Evolutionary conservation across 805 yeast genomes (phyloP), one percentile per base, ranked within the genome.

Genomic region (Kazachstania martiniae): DNA sequence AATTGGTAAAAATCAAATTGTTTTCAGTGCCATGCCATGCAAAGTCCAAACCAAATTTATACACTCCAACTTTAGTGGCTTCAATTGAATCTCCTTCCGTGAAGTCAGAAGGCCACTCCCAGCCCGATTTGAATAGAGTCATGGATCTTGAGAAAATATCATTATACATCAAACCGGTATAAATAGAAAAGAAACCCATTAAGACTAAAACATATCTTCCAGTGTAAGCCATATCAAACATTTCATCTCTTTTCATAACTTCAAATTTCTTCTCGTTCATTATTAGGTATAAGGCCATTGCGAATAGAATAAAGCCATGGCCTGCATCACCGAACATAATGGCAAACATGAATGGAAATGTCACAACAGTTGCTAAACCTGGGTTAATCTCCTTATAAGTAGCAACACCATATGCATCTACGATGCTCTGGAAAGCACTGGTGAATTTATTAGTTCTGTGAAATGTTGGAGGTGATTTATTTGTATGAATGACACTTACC

Each of bases 271-370:
- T 69, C 58, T 91, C 98, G 53, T 80, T 77, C 31, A 75, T 42
- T 8, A 91, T 86, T 41, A 91, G 63, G 19, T 62, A 58, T 32
- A 74, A 59, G 1, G 93, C 94, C 12, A 85, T 83, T 35, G 80
- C 57, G 34, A 79, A 70, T 57, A 91, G 64, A 29, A 91, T 72
- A 38, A 86, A 70, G 5, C 98, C 98, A 63, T 91, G 98, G 12
- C 98, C 98, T 37, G 87, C 56, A 64, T 91, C 98, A 66, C 98
- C 98, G 66, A 91, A 91, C 98, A 91, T 91, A 48, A 91, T 80
- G 18, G 98, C 96, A 63, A 91, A 91, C 94, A 91, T 82, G 58
- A 91, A 91, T 16, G 98, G 98, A 65, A 91, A 91, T 0, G 98
- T 91, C 17, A 91, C 79, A 29, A 85, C 74, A 1, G 98, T 89